These are phyloP conservation scores for Populus trichocarpa DNA, from an alignment of 441 rosid species.

Conservation along the genomic window DNA sequence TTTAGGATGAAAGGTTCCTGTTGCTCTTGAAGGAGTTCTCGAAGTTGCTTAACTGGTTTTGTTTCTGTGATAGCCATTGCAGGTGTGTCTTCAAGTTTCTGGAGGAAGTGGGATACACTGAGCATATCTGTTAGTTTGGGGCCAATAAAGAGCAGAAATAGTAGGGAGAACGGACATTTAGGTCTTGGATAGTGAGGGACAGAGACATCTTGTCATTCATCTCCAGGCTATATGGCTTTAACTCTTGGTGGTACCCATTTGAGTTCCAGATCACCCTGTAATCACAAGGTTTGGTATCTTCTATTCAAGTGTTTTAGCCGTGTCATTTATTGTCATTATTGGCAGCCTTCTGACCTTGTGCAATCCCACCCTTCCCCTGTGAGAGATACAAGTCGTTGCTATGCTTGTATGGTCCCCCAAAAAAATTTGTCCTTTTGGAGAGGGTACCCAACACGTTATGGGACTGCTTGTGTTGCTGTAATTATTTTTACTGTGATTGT, in stretches of 20 bases:
- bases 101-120: constrained; percentile 3
- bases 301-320: not conserved
- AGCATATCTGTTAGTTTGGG: constrained; percentile 32
- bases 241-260: not conserved
- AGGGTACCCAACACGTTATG: not conserved
- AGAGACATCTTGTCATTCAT: not conserved
- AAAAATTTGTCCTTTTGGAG: not conserved
- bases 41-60: constrained; percentile 36
- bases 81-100: constrained; percentile 2
- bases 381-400: not conserved
- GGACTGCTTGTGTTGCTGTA: not conserved
- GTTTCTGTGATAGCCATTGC: constrained; percentile 28
- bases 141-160: constrained; percentile 12
- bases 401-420: not conserved
- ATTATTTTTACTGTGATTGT: not conserved
- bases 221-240: constrained; percentile 9
- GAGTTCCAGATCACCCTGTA: not conserved
- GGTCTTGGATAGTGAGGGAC: not conserved
- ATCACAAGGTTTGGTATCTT: not conserved
- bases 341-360: not conserved
- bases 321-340: not conserved
- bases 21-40: constrained; percentile 48
- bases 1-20: constrained; percentile 59
- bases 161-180: not conserved
- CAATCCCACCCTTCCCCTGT: not conserved